Percentiles rank a stretch among this genome's conserved stretches.
These are phyloP conservation scores for Lachancea mirantina DNA, from an alignment of 805 yeast species.

Conservation along the genomic window DNA sequence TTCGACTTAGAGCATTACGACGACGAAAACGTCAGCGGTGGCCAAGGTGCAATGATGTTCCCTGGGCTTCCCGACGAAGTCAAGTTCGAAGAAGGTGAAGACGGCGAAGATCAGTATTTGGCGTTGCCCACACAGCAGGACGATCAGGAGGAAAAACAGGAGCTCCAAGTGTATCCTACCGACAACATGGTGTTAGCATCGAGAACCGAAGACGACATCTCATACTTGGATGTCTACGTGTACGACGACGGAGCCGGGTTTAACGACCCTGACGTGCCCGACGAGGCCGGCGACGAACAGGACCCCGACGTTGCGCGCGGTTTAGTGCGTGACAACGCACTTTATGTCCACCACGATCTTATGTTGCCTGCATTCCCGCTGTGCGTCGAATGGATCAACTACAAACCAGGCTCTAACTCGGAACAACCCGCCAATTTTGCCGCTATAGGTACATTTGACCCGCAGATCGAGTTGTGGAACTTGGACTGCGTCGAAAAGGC, in stretches of 20 bases:
- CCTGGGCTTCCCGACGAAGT: slow-evolving; percentile 65
- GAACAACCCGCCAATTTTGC: slow-evolving; percentile 77
- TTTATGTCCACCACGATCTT: slow-evolving; percentile 92
- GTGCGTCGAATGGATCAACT: slow-evolving; percentile 92
- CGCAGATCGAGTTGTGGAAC: slow-evolving; percentile 96
- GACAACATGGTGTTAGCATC: slow-evolving; percentile 87
- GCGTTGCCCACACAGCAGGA: slow-evolving; percentile 47
- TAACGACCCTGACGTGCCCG: slow-evolving; percentile 58
- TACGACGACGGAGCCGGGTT: slow-evolving; percentile 92
- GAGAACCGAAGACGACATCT: slow-evolving; percentile 92
- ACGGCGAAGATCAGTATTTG: slow-evolving; percentile 37
- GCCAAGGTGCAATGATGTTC: slow-evolving; percentile 56
- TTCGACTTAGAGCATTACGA: slow-evolving; percentile 84
- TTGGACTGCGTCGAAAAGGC: slow-evolving; percentile 87
- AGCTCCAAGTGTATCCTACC: slow-evolving; percentile 78
- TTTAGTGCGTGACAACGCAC: slow-evolving; percentile 58
- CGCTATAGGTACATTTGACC: slow-evolving; percentile 95
- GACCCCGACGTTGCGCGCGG: slow-evolving; percentile 76
- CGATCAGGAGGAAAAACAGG: slow-evolving; percentile 67
- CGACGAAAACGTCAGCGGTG: slow-evolving; percentile 42
- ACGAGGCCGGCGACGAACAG: slow-evolving; percentile 52
- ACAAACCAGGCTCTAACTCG: slow-evolving; percentile 48
- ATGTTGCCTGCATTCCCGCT: slow-evolving; percentile 97
- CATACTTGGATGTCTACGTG: slow-evolving; percentile 85
- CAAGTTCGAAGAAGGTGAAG: slow-evolving; percentile 46